Evolutionary conservation across 148 eudicot species (phyloP).

Genomic region (Amaranthus cruentus): DNA sequence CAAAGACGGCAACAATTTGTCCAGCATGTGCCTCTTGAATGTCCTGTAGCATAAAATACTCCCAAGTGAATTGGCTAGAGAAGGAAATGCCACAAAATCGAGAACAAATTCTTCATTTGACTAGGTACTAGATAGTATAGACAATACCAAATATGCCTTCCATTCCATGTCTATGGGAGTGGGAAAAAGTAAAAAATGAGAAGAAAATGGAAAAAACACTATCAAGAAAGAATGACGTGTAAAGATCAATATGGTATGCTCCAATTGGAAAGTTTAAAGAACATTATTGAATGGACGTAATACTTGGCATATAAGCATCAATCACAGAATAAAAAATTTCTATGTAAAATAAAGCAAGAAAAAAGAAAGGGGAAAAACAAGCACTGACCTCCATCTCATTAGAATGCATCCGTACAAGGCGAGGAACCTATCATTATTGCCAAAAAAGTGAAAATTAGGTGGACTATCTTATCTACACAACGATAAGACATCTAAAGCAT

Average conservation of each 20-base stretch:
- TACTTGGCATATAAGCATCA: neutral
- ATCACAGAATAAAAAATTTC: neutral
- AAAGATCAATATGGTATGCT: too few species aligned
- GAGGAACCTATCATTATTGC: slow-evolving; percentile 64
- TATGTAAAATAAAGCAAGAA: neutral
- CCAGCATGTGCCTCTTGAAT: slow-evolving; percentile 99
- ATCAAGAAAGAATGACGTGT: too few species aligned
- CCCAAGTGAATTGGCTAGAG: slow-evolving; percentile 5
- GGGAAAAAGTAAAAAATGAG: too few species aligned
- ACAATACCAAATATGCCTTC: neutral
- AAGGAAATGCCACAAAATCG: neutral
- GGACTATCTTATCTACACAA: neutral
- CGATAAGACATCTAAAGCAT: neutral
- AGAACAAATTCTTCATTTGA: neutral
- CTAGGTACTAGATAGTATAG: neutral
- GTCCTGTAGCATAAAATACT: slow-evolving; percentile 43
- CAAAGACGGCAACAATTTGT: slow-evolving; percentile 97
- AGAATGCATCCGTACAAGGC: slow-evolving; percentile 94
- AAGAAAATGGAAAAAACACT: too few species aligned
- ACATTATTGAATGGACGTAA: too few species aligned
- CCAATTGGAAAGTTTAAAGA: too few species aligned
- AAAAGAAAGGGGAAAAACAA: slow-evolving; percentile 2
- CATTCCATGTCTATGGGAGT: too few species aligned
- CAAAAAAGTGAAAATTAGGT: slow-evolving; percentile 3
- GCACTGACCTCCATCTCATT: slow-evolving; percentile 84